A percentile compares a stretch with the other conserved stretches of the same genome.
phyloP scores from a whole-genome alignment of 1,139 yeast species.

The Yamadazyma triangularis region DNA sequence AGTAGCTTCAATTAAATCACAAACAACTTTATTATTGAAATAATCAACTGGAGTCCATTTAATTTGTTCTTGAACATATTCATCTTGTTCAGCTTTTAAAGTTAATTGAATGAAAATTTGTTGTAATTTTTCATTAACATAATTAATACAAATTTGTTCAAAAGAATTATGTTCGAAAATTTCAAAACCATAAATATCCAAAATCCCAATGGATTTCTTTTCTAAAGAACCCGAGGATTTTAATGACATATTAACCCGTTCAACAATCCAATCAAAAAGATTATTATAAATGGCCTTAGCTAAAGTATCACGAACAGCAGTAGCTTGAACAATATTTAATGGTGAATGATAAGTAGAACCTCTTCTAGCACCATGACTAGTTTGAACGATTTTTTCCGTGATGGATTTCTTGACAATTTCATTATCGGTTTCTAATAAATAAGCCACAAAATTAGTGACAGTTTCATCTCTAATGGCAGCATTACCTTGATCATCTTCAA shows the following conservation, averaged over 20 bases:
- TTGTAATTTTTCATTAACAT: slow-evolving; percentile 94
- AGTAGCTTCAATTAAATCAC: slow-evolving; percentile 91
- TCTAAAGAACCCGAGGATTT: slow-evolving; percentile 32
- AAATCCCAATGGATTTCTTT: slow-evolving; percentile 76
- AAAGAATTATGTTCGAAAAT: slow-evolving; percentile 95
- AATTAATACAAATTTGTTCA: slow-evolving; percentile 95
- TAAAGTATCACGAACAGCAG: slow-evolving; percentile 90
- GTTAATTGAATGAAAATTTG: slow-evolving; percentile 96
- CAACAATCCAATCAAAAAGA: slow-evolving; percentile 97
- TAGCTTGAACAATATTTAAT: slow-evolving; percentile 85
- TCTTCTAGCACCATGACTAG: slow-evolving; percentile 81
- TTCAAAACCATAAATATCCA: slow-evolving; percentile 98
- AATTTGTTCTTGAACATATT: slow-evolving; percentile 90
- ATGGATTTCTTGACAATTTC: slow-evolving; percentile 63
- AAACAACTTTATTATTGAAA: slow-evolving; percentile 93
- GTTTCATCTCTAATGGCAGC: slow-evolving; percentile 77
- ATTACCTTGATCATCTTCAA: slow-evolving; percentile 84
- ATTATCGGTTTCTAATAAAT: slow-evolving; percentile 77
- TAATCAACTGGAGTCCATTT: slow-evolving; percentile 98
- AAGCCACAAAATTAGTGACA: slow-evolving; percentile 92
- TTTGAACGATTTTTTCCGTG: slow-evolving; percentile 80
- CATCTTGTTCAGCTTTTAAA: slow-evolving; percentile 95
- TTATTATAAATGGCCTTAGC: slow-evolving; percentile 94
- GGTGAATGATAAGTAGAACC: slow-evolving; percentile 97
- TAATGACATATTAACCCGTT: slow-evolving; percentile 74